These are phyloP conservation scores for Brassica hybrid DNA, from an alignment of 441 rosid species.

Conservation along the genomic window DNA sequence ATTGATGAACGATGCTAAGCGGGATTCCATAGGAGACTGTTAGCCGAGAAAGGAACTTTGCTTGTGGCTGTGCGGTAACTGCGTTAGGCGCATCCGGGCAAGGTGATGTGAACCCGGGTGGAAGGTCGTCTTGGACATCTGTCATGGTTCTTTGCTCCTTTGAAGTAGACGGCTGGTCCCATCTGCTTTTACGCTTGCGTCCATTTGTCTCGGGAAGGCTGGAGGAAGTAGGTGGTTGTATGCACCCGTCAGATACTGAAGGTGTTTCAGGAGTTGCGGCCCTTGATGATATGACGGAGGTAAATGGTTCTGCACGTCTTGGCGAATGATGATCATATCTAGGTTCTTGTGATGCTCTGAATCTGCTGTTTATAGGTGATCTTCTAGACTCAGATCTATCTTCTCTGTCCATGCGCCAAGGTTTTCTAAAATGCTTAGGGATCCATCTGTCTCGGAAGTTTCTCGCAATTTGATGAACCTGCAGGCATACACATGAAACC, in stretches of 20 bases:
- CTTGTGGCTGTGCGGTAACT: constrained; percentile 59
- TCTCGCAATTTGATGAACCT: constrained; percentile 98
- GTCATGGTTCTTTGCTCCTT: constrained; percentile 49
- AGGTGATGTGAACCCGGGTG: constrained; percentile 86
- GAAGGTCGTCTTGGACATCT: constrained; percentile 59
- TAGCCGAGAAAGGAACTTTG: constrained; percentile 64
- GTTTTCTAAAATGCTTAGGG: constrained; percentile 68
- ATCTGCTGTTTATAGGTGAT: constrained; percentile 51
- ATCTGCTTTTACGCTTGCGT: constrained; percentile 94
- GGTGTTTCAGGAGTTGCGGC: constrained; percentile 25
- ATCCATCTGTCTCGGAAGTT: constrained; percentile 90
- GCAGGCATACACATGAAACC: constrained; percentile 25
- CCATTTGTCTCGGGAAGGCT: constrained; percentile 45
- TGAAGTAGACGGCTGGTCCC: constrained; percentile 83
- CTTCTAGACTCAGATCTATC: constrained; percentile 55
- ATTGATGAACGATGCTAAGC: constrained; percentile 62
- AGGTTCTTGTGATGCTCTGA: constrained; percentile 54
- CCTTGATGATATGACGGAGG: constrained; percentile 45
- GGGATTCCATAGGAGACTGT: constrained; percentile 93
- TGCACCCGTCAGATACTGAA: constrained; percentile 48
- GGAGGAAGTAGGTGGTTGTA: constrained; percentile 47
- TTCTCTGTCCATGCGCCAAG: constrained; percentile 62
- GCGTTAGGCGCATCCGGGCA: constrained; percentile 39
- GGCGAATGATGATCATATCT: constrained; percentile 50
- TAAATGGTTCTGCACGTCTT: constrained; percentile 60